phyloP scores from a whole-genome alignment of 441 rosid genomes.

The Theobroma grandiflorum region DNA sequence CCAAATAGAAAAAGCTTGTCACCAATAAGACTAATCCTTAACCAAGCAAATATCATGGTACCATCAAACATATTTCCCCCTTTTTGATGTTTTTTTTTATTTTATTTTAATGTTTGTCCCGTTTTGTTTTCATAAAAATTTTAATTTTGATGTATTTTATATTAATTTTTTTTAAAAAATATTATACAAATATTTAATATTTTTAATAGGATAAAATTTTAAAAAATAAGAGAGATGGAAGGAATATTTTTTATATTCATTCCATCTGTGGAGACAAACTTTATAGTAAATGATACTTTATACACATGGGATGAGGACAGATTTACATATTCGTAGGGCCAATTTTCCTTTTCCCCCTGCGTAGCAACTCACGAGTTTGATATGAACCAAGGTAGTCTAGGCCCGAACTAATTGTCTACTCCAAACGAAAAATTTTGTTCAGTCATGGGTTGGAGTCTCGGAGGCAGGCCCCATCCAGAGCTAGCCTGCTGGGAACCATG shows the following conservation, averaged over 20 bases:
- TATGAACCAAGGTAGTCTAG: not conserved
- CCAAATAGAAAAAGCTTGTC: not conserved
- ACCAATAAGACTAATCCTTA: not conserved
- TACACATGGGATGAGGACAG: constrained; percentile 6
- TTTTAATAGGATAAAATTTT: no score
- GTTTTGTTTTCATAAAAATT: no score
- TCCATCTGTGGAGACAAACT: not conserved
- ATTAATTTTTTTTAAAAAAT: no score
- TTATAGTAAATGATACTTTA: not conserved
- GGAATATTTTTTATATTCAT: not conserved
- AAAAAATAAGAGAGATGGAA: no score
- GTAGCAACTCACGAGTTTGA: not conserved
- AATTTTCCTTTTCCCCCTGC: not conserved
- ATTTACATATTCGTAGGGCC: not conserved
- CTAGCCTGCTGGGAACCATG: no score
- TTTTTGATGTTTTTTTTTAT: no score
- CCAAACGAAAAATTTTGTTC: not conserved
- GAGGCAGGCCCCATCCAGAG: not conserved
- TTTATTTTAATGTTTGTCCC: no score
- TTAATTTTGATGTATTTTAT: no score
- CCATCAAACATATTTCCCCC: not conserved
- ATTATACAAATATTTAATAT: no score
- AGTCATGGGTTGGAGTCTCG: not conserved
- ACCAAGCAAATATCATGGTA: not conserved
- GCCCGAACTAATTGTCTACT: not conserved